These are phyloP conservation scores for Alternaria sp. DNA, from an alignment of 2,329 filamentous ascomycete genomes.

Conservation along the genomic window DNA sequence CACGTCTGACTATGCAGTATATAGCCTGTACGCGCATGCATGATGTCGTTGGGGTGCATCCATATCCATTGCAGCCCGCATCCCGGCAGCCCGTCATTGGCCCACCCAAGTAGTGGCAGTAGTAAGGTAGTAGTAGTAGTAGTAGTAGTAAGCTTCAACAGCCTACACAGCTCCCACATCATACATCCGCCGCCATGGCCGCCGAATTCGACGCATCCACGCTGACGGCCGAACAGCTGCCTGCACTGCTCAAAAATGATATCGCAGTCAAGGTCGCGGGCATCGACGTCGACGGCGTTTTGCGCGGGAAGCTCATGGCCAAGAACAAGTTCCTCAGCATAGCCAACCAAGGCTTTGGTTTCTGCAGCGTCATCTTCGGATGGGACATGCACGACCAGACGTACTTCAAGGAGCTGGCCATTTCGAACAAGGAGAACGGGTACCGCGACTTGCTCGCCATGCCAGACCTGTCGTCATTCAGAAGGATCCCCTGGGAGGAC, in stretches of 20 bases:
- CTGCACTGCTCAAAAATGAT: conserved; percentile 73
- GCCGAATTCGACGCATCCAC: conserved; percentile 36
- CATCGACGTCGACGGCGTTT: conserved; percentile 83
- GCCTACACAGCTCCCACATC: not conserved
- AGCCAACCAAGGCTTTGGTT: conserved; percentile 82
- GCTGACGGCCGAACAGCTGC: conserved; percentile 71
- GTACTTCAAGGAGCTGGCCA: conserved; percentile 82
- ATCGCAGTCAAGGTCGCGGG: conserved; percentile 86
- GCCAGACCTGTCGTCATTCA: conserved; percentile 78
- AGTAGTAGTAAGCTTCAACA: conserved; percentile 7
- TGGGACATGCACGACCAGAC: conserved; percentile 98
- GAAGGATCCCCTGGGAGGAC: conserved; percentile 90
- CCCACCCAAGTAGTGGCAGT: conserved; percentile 32
- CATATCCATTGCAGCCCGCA: conserved; percentile 10
- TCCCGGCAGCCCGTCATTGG: conserved; percentile 40
- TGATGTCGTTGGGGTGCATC: conserved; percentile 27
- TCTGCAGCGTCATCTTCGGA: conserved; percentile 93
- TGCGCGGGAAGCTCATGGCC: conserved; percentile 89
- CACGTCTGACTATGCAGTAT: conserved; percentile 19
- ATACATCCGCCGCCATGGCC: conserved; percentile 19
- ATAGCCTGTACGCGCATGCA: conserved; percentile 21
- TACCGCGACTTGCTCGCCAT: conserved; percentile 86
- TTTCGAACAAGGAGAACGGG: conserved; percentile 90
- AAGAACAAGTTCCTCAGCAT: conserved; percentile 93
- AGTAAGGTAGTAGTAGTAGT: conserved; percentile 7